Conservation (phyloP, 1,284 basidiomycete species). For the Marasmius fiardii region DNA sequence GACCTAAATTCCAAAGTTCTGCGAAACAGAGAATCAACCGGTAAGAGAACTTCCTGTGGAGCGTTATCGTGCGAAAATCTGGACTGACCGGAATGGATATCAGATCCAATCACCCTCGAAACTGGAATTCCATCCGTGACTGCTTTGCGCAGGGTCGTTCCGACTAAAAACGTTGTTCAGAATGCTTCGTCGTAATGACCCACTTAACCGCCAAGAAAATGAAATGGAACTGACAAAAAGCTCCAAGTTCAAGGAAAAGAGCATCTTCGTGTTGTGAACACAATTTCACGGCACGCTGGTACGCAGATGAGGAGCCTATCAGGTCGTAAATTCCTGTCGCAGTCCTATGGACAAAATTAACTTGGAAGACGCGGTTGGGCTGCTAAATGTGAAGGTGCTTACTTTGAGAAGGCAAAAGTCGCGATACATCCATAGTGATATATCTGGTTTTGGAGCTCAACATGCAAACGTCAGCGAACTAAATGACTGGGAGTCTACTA, state of each 20-base stretch:
- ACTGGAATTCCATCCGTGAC: slow-evolving; percentile 34
- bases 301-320: slow-evolving; percentile 40
- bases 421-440: slow-evolving; percentile 15
- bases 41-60: no score
- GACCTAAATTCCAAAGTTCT: slow-evolving; percentile 38
- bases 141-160: slow-evolving; percentile 39
- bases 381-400: background rate
- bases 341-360: no score
- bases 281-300: slow-evolving; percentile 37
- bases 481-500: slow-evolving; percentile 5
- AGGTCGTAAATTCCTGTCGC: slow-evolving; percentile 6
- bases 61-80: no score
- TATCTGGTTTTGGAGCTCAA: slow-evolving; percentile 7
- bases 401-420: slow-evolving; percentile 16
- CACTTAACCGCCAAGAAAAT: background rate
- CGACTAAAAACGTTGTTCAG: slow-evolving; percentile 28
- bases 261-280: slow-evolving; percentile 34
- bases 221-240: slow-evolving; percentile 39
- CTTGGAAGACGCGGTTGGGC: no score
- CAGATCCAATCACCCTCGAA: slow-evolving; percentile 22
- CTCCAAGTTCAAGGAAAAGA: slow-evolving; percentile 46
- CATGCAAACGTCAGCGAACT: background rate
- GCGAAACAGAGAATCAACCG: no score
- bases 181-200: background rate
- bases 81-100: slow-evolving; percentile 22